Conservation (phyloP, 441 rosid genomes). For the Euphorbia corollata region DNA sequence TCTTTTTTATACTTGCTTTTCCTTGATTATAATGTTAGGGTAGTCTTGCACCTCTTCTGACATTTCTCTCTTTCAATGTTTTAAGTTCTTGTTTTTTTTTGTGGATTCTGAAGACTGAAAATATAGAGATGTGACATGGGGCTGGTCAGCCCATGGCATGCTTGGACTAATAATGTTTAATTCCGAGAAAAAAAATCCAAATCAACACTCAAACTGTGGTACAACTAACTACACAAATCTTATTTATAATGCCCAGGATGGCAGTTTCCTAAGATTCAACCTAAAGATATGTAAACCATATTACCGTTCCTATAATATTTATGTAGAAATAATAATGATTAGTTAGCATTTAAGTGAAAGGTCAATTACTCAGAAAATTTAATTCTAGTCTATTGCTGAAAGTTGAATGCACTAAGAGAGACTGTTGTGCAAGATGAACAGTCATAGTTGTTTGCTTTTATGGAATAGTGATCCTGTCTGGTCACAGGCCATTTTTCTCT, state of each 20-base stretch:
- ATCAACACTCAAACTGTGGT: not conserved
- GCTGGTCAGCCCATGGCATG: not conserved
- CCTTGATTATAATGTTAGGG: too few relatives aligned
- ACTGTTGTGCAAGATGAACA: not conserved
- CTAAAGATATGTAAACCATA: not conserved
- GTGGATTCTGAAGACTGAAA: not conserved
- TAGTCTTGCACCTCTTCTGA: not conserved
- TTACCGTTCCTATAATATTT: not conserved
- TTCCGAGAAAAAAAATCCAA: not conserved
- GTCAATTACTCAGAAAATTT: too few relatives aligned
- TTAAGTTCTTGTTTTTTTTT: not conserved
- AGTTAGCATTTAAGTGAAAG: not conserved
- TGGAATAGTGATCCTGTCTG: not conserved
- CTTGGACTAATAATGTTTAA: not conserved
- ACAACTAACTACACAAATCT: not conserved
- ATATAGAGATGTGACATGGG: not conserved
- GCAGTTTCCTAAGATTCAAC: not conserved
- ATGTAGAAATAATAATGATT: too few relatives aligned
- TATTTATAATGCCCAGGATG: not conserved
- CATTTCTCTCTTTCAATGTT: not conserved
- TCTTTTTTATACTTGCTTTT: not conserved
- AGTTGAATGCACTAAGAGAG: constrained; percentile 4
- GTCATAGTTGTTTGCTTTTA: not conserved
- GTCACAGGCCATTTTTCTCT: not conserved
- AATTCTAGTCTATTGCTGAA: not conserved